These are phyloP conservation scores for Candida coquimbonensis DNA, from an alignment of 805 yeast species.

Conservation along the genomic window DNA sequence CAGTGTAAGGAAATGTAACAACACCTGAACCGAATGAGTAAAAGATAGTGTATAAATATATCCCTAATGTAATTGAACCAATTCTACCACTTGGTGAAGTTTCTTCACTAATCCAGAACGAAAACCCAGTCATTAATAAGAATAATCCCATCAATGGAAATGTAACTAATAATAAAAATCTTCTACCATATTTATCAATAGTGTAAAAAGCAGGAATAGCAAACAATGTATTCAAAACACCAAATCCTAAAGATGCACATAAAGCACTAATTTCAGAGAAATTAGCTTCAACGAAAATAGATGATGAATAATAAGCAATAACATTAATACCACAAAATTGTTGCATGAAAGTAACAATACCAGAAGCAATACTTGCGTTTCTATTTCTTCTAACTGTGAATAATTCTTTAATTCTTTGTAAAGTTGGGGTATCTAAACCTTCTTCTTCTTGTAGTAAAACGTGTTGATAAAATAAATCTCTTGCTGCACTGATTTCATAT, in stretches of 20 bases:
- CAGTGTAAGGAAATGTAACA: constrained; percentile 83
- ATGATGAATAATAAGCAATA: constrained; percentile 77
- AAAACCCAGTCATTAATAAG: constrained; percentile 57
- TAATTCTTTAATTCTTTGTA: constrained; percentile 46
- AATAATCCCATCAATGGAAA: constrained; percentile 62
- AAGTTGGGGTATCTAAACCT: constrained; percentile 39
- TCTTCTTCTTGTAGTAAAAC: constrained; percentile 58
- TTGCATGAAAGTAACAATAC: constrained; percentile 83
- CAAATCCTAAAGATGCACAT: constrained; percentile 82
- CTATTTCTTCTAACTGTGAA: constrained; percentile 73
- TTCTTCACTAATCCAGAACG: constrained; percentile 57
- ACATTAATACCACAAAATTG: constrained; percentile 89
- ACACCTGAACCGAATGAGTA: constrained; percentile 88
- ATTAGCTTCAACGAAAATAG: constrained; percentile 65
- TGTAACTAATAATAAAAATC: constrained; percentile 48
- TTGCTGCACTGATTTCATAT: constrained; percentile 53
- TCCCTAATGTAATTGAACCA: constrained; percentile 65
- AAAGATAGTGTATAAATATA: constrained; percentile 63
- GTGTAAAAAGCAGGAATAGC: constrained; percentile 79
- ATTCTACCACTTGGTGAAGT: constrained; percentile 40
- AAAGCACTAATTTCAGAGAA: constrained; percentile 56
- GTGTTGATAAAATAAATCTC: constrained; percentile 64
- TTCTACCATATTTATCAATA: constrained; percentile 72
- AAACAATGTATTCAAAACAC: constrained; percentile 71
- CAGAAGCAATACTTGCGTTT: constrained; percentile 74